Evolutionary conservation across 371 early-diverging fungal genomes (phyloP).

Genomic region (Lichtheimia ornata): DNA sequence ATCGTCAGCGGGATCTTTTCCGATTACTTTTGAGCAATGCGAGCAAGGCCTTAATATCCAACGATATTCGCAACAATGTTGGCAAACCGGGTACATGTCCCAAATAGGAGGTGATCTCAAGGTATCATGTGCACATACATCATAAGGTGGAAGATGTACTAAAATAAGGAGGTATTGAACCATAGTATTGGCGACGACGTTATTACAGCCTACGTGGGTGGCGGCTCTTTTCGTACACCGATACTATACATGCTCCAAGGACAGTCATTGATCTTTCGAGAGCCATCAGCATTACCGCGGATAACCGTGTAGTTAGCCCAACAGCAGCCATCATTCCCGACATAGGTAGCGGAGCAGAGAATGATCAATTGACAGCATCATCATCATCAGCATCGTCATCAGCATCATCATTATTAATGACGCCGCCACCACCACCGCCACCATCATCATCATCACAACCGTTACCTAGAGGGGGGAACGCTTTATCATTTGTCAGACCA

Average conservation of each 20-base stretch:
- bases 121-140: slow-evolving; percentile 10
- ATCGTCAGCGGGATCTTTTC: slow-evolving; percentile 1
- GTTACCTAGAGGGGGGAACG: background rate
- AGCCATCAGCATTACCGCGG: slow-evolving; percentile 20
- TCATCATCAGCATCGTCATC: slow-evolving; percentile 12
- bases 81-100: slow-evolving; percentile 39
- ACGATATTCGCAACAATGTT: slow-evolving; percentile 32
- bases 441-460: background rate
- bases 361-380: too few species aligned
- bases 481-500: background rate
- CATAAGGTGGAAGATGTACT: background rate
- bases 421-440: background rate
- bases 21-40: slow-evolving; percentile 23
- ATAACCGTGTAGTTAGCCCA: slow-evolving; percentile 15
- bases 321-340: background rate
- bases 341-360: too few species aligned
- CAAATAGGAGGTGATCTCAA: slow-evolving; percentile 36
- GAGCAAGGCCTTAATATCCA: slow-evolving; percentile 33
- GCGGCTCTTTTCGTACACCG: slow-evolving; percentile 24
- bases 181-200: slow-evolving; percentile 30
- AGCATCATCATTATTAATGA: background rate
- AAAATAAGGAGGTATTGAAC: background rate
- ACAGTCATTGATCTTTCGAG: slow-evolving; percentile 28
- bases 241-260: slow-evolving; percentile 15
- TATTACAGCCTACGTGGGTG: slow-evolving; percentile 25